Evolutionary conservation across 176 grass and related monocot genomes (phyloP).

Genomic region (Stipa capillata): DNA sequence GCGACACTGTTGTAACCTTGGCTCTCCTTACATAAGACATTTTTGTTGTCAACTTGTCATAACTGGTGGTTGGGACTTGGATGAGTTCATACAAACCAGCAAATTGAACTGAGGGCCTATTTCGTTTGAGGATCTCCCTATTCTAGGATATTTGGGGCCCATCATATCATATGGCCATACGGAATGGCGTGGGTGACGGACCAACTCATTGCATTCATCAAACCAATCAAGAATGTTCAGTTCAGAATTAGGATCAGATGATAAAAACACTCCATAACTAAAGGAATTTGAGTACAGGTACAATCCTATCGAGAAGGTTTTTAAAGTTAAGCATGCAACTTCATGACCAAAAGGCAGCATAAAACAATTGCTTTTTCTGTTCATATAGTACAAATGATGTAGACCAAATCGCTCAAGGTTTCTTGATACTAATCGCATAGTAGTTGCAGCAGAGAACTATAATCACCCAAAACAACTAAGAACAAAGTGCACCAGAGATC

Average conservation of each 20-base stretch:
- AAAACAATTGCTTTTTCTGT: no score
- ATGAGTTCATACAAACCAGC: neutral
- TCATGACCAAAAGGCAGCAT: neutral
- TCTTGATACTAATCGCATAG: neutral
- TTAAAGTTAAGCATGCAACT: neutral
- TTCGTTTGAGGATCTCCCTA: no score
- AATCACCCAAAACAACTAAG: neutral
- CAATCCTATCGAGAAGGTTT: neutral
- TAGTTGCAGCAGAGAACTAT: neutral
- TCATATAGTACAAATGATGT: neutral
- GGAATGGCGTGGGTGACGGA: no score
- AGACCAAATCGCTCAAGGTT: neutral
- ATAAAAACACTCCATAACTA: no score
- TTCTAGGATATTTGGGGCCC: no score
- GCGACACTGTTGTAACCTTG: no score
- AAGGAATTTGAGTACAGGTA: neutral
- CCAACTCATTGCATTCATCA: no score
- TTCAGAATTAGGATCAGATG: no score
- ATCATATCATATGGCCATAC: no score
- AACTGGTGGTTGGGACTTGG: neutral
- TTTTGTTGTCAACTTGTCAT: neutral
- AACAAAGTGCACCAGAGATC: neutral
- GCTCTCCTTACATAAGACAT: neutral
- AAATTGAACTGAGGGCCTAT: no score
- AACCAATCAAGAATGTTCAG: no score